Evolutionary conservation across 2,329 filamentous ascomycete genomes (phyloP).

Genomic region (Hypoxylon sp.): DNA sequence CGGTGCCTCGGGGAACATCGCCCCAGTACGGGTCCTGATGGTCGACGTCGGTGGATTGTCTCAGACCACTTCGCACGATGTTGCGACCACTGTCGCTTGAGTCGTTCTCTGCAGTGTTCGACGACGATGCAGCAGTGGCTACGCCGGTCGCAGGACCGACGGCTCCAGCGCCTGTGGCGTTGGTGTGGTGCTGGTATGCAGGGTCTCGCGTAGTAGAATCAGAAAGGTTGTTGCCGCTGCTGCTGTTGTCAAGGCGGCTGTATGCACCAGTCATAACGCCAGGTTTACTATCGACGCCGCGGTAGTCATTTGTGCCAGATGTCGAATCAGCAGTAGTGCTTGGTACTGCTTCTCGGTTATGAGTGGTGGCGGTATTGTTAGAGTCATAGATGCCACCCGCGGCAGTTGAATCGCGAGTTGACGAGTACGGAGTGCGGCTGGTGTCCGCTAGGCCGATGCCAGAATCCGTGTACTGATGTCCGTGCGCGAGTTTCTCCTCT

Average conservation of each 20-base stretch:
- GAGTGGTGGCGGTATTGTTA: not conserved
- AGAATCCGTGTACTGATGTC: slow-evolving; percentile 38
- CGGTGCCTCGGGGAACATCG: slow-evolving; percentile 44
- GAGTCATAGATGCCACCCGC: slow-evolving; percentile 15
- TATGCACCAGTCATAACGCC: slow-evolving; percentile 44
- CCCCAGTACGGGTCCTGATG: slow-evolving; percentile 47
- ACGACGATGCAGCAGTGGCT: slow-evolving; percentile 4
- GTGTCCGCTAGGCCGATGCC: slow-evolving; percentile 31
- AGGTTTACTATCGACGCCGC: slow-evolving; percentile 25
- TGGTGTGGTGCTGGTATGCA: not conserved
- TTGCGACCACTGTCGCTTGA: slow-evolving; percentile 17
- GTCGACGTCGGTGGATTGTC: slow-evolving; percentile 26
- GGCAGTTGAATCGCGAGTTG: not conserved
- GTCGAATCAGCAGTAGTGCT: not conserved
- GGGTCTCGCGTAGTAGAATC: slow-evolving; percentile 20
- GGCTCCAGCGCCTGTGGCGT: slow-evolving; percentile 3
- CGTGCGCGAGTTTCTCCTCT: slow-evolving; percentile 11
- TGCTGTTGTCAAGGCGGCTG: slow-evolving; percentile 30
- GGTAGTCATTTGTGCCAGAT: slow-evolving; percentile 3
- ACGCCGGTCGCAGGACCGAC: slow-evolving; percentile 1
- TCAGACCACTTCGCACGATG: slow-evolving; percentile 32
- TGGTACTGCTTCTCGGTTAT: not conserved
- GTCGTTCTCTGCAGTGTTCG: not conserved
- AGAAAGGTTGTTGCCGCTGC: not conserved
- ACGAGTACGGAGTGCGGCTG: not conserved